Evolutionary conservation across 306 rosid species (phyloP).

Genomic region (Gleditsia sinensis): DNA sequence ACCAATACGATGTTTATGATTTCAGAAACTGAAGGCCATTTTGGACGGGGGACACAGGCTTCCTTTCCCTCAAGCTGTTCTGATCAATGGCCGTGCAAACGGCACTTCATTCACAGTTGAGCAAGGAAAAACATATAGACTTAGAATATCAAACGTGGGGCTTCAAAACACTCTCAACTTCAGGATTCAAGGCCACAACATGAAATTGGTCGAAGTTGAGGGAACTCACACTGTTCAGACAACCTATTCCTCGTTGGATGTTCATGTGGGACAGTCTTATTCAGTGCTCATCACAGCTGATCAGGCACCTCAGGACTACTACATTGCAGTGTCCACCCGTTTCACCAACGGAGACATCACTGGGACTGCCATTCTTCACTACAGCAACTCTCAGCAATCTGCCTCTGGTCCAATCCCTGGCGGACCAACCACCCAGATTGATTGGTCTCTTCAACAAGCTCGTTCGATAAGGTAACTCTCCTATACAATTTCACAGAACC

Average conservation of each 20-base stretch:
- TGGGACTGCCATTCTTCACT: constrained; percentile 69
- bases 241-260: constrained; percentile 70
- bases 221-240: constrained; percentile 93
- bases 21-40: constrained; percentile 59
- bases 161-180: constrained; percentile 79
- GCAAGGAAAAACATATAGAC: constrained; percentile 90
- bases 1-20: not conserved
- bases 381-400: constrained; percentile 59
- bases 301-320: constrained; percentile 72
- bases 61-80: constrained; percentile 68
- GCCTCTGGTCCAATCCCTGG: constrained; percentile 66
- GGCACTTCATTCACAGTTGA: constrained; percentile 65
- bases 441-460: constrained; percentile 86
- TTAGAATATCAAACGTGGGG: constrained; percentile 90
- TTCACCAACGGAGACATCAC: constrained; percentile 56
- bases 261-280: constrained; percentile 90
- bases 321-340: constrained; percentile 70
- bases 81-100: constrained; percentile 77
- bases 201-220: constrained; percentile 90
- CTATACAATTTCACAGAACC: not conserved
- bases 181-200: constrained; percentile 71
- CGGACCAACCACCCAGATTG: constrained; percentile 68
- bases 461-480: constrained; percentile 64
- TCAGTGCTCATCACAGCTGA: constrained; percentile 89
- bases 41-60: constrained; percentile 77